Percentiles rank a stretch among this genome's conserved stretches.
Conservation (phyloP, 768 basidiomycete genomes). For the Termitomyces sp. region DNA sequence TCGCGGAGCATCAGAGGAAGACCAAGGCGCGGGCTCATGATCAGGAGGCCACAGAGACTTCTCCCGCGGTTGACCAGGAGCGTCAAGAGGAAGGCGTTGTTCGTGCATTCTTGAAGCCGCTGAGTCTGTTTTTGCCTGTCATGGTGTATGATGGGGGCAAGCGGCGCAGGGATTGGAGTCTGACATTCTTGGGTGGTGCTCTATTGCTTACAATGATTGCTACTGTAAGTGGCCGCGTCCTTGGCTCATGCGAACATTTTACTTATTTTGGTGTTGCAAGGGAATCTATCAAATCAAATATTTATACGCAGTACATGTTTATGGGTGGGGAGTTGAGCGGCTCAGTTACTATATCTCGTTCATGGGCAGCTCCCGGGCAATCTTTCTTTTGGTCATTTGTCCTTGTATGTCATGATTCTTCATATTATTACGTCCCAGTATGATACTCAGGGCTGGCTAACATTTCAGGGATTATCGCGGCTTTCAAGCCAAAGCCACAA, state of each 20-base stretch:
- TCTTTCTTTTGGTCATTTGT: constrained; percentile 48
- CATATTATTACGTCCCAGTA: not conserved
- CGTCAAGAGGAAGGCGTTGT: constrained; percentile 20
- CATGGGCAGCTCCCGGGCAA: constrained; percentile 54
- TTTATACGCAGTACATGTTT: constrained; percentile 69
- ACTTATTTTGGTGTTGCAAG: constrained; percentile 27
- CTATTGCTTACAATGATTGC: constrained; percentile 62
- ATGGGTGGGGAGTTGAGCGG: constrained; percentile 66
- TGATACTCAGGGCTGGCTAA: not conserved
- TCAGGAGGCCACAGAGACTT: constrained; percentile 13
- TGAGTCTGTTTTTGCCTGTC: constrained; percentile 68
- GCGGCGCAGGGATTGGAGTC: constrained; percentile 68
- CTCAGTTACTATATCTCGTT: constrained; percentile 74
- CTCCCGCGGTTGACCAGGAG: constrained; percentile 5
- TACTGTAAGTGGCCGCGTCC: constrained; percentile 38
- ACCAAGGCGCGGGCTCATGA: constrained; percentile 12
- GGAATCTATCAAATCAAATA: constrained; percentile 82
- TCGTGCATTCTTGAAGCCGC: constrained; percentile 42
- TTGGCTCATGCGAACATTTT: not conserved
- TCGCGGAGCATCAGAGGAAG: constrained; percentile 21
- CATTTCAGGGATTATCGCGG: constrained; percentile 47
- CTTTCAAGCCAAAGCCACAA: constrained; percentile 45
- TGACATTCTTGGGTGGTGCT: constrained; percentile 62
- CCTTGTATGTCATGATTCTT: constrained; percentile 25
- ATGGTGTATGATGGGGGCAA: constrained; percentile 34